Conservation (phyloP, 306 rosid genomes). For the Malus domestica region DNA sequence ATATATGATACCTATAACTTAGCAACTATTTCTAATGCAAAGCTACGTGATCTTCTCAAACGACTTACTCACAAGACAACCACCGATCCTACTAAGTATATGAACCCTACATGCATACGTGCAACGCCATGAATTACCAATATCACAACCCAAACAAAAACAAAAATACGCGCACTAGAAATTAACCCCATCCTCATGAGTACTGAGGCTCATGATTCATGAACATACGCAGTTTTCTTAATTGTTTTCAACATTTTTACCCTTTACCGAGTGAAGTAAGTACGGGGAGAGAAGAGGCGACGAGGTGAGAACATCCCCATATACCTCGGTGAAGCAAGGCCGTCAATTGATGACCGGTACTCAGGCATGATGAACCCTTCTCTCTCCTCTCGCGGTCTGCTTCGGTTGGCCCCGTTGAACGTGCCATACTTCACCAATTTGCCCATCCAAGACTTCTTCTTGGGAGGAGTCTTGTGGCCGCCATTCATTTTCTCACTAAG, state of each 20-base stretch:
- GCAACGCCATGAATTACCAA: background rate
- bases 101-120: background rate
- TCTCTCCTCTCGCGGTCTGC: constrained; percentile 22
- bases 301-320: constrained; percentile 75
- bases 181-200: constrained; percentile 9
- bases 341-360: constrained; percentile 50
- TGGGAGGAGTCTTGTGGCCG: constrained; percentile 23
- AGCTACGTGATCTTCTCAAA: background rate
- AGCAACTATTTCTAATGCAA: background rate
- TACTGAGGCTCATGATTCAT: background rate
- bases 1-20: background rate
- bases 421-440: constrained; percentile 47
- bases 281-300: constrained; percentile 67
- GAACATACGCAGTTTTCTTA: background rate
- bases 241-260: background rate
- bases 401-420: constrained; percentile 31
- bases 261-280: constrained; percentile 31
- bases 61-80: background rate
- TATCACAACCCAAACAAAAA: background rate
- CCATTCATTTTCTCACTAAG: constrained; percentile 54
- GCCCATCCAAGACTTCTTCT: constrained; percentile 68
- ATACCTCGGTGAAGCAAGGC: constrained; percentile 58
- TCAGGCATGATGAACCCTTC: constrained; percentile 43
- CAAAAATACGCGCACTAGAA: background rate
- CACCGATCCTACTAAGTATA: background rate